phyloP scores from a whole-genome alignment of 75 land plant genomes.

The Cunninghamia lanceolata region DNA sequence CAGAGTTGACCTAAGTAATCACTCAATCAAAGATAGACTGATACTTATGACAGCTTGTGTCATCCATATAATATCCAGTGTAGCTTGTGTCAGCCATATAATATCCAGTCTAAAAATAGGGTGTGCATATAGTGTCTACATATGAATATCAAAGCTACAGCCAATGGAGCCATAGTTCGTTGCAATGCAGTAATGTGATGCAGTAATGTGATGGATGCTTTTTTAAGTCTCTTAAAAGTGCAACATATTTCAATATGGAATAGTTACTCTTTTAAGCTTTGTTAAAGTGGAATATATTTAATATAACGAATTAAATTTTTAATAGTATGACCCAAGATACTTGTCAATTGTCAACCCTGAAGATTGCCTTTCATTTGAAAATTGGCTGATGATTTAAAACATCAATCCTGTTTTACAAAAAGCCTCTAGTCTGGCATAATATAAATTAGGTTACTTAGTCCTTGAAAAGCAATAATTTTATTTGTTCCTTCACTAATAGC shows the following conservation, averaged over 20 bases:
- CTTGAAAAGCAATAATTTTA: no score
- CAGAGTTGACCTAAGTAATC: not conserved
- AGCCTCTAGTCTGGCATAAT: not conserved
- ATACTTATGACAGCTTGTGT: not conserved
- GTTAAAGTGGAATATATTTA: not conserved
- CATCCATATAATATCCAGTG: not conserved
- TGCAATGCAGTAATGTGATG: no score
- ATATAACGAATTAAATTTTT: not conserved
- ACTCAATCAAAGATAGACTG: not conserved
- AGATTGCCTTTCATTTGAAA: not conserved
- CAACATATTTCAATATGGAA: not conserved
- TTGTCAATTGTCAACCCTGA: not conserved
- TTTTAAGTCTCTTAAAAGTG: not conserved
- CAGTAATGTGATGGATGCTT: not conserved
- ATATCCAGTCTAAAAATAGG: no score
- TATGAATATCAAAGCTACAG: not conserved
- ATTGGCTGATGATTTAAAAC: not conserved
- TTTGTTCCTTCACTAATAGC: no score
- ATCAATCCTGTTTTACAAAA: not conserved
- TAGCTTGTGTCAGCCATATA: no score
- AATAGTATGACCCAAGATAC: not conserved
- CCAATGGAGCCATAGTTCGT: not conserved
- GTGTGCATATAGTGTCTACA: not conserved
- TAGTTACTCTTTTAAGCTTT: not conserved
- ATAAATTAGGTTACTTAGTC: not conserved